A percentile compares a stretch with the other conserved stretches of the same genome.
phyloP scores from a whole-genome alignment of 2,329 filamentous ascomycete genomes.

The Ceratocystiopsis brevicomis region DNA sequence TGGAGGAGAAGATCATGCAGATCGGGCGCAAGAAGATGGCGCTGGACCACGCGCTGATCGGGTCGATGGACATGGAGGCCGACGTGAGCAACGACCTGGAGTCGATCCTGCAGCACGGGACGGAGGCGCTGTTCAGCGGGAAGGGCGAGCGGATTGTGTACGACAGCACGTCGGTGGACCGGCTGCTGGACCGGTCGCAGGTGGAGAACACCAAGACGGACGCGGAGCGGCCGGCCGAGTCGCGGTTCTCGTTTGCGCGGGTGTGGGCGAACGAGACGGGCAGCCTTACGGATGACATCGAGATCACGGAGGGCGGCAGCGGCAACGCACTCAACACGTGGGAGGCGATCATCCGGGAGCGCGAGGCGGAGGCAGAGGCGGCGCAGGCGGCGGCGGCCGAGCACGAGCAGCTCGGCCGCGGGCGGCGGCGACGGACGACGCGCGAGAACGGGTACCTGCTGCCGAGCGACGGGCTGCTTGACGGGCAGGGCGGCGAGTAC shows the following conservation, averaged over 20 bases:
- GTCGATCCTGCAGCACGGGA: constrained; percentile 73
- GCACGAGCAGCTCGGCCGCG: constrained; percentile 64
- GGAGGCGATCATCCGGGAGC: constrained; percentile 74
- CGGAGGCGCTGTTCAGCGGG: constrained; percentile 68
- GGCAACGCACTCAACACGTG: constrained; percentile 48
- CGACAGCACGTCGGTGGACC: constrained; percentile 66
- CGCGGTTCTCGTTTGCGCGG: constrained; percentile 72
- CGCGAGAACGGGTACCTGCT: constrained; percentile 9
- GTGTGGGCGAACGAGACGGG: constrained; percentile 79
- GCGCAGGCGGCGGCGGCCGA: constrained; percentile 49
- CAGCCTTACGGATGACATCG: constrained; percentile 43
- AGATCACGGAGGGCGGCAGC: constrained; percentile 24
- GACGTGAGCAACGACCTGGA: constrained; percentile 64
- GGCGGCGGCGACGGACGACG: constrained; percentile 46
- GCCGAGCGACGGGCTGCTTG: constrained; percentile 1
- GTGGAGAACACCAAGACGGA: constrained; percentile 52
- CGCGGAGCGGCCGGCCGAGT: constrained; percentile 42
- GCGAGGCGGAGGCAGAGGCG: constrained; percentile 63
- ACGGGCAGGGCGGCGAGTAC: constrained; percentile 9
- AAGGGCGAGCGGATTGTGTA: constrained; percentile 62
- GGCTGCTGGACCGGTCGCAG: constrained; percentile 70
- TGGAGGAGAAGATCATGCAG: constrained; percentile 91
- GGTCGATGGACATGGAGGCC: constrained; percentile 73
- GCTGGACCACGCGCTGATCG: constrained; percentile 84
- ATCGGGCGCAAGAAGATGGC: constrained; percentile 93